Evolutionary conservation across 108 stramenopile species (phyloP).

Genomic region (Cyclostephanos tholiformis): DNA sequence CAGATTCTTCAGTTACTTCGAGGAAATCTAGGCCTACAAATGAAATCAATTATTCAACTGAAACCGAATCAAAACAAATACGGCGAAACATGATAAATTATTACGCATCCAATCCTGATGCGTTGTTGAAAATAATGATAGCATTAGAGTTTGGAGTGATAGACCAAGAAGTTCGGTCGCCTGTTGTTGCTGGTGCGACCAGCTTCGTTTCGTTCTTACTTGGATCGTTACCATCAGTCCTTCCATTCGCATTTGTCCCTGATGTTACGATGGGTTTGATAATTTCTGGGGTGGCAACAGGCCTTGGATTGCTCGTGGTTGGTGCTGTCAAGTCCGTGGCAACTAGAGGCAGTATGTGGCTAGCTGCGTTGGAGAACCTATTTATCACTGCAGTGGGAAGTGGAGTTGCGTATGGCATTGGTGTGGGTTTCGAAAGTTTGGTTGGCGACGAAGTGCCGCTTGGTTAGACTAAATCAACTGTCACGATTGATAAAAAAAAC

Average conservation of each 20-base stretch:
- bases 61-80: constrained; percentile 42
- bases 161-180: constrained; percentile 68
- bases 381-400: constrained; percentile 73
- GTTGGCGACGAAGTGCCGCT: constrained; percentile 18
- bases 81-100: constrained; percentile 42
- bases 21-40: background rate
- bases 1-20: constrained; percentile 15
- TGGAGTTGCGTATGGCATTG: constrained; percentile 66
- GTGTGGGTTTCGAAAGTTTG: constrained; percentile 57
- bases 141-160: constrained; percentile 81
- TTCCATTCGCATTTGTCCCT: constrained; percentile 61
- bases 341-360: constrained; percentile 57
- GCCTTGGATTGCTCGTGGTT: constrained; percentile 55
- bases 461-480: no score
- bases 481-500: no score
- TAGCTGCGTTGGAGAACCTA: constrained; percentile 72
- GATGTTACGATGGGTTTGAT: constrained; percentile 54
- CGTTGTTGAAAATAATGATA: constrained; percentile 73
- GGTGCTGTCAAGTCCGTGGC: constrained; percentile 80
- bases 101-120: constrained; percentile 64
- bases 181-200: constrained; percentile 54
- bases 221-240: constrained; percentile 65
- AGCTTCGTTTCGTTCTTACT: constrained; percentile 61
- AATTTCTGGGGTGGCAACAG: constrained; percentile 49
- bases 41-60: constrained; percentile 1